Percentiles rank a stretch among this genome's conserved stretches.
Evolutionary conservation across 2,329 filamentous ascomycete species (phyloP).

Genomic region (Penicillium sp.): DNA sequence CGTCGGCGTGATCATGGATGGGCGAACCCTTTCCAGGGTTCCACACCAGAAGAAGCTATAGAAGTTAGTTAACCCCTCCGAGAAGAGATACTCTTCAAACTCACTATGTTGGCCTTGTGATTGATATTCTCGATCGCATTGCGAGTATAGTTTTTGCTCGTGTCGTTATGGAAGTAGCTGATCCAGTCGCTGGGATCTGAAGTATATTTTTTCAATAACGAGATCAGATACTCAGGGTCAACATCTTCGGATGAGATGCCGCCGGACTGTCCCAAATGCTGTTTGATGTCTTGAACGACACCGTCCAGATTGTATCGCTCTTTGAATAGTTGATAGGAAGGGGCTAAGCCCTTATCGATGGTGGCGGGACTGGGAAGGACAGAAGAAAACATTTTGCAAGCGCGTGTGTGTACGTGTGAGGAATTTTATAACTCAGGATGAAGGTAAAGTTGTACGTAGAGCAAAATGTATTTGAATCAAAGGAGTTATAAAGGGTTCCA

Average conservation of each 20-base stretch:
- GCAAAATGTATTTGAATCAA: neutral
- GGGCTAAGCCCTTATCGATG: constrained; percentile 11
- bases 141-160: constrained; percentile 34
- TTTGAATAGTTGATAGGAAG: constrained; percentile 18
- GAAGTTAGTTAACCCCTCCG: neutral
- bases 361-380: constrained; percentile 12
- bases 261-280: constrained; percentile 25
- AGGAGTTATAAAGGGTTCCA: neutral
- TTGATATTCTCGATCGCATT: constrained; percentile 36
- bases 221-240: constrained; percentile 26
- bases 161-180: constrained; percentile 30
- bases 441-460: neutral
- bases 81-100: neutral
- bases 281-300: constrained; percentile 29
- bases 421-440: neutral
- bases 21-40: constrained; percentile 37
- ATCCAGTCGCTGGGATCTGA: constrained; percentile 31
- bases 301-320: constrained; percentile 23
- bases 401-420: constrained; percentile 1
- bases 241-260: constrained; percentile 29
- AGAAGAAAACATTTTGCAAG: constrained; percentile 19
- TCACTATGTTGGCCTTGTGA: constrained; percentile 33
- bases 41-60: constrained; percentile 34
- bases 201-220: constrained; percentile 27
- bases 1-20: constrained; percentile 37